These are phyloP conservation scores for Triticum monococcum DNA, from an alignment of 176 grass and related monocot genomes.

Conservation along the genomic window DNA sequence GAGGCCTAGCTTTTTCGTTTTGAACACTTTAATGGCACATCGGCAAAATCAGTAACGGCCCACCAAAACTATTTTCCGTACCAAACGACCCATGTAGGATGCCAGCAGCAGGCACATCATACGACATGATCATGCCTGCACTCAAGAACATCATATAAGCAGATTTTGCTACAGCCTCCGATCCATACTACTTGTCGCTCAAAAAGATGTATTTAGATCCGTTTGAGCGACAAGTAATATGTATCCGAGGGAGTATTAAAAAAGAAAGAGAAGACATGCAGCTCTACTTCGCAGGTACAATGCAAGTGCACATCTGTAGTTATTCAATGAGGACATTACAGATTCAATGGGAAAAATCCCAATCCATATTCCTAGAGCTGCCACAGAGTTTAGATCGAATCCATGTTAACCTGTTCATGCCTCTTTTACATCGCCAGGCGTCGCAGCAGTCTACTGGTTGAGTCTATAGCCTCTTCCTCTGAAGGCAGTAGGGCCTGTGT, in stretches of 20 bases:
- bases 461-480: constrained; percentile 83
- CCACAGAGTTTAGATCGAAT: not conserved
- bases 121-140: not conserved
- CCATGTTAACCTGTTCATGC: constrained; percentile 12
- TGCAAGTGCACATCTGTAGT: not conserved
- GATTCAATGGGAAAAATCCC: not conserved
- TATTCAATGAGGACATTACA: not conserved
- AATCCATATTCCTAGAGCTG: not conserved
- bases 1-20: not conserved
- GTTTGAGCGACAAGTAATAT: too few relatives aligned
- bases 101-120: not conserved
- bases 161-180: not conserved
- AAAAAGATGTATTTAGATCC: too few relatives aligned
- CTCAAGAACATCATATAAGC: not conserved
- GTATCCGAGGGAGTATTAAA: not conserved
- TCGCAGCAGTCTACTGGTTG: constrained; percentile 35
- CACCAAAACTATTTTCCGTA: not conserved
- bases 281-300: not conserved
- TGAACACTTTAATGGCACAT: not conserved
- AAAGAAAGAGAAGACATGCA: not conserved
- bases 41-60: not conserved
- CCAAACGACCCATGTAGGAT: not conserved
- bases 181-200: too few relatives aligned
- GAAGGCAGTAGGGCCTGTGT: constrained; percentile 43
- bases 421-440: constrained; percentile 1